A percentile compares a stretch with the other conserved stretches of the same genome.
These are phyloP conservation scores for Coemansia sp. DNA, from an alignment of 192 early-diverging fungal genomes.

Conservation along the genomic window DNA sequence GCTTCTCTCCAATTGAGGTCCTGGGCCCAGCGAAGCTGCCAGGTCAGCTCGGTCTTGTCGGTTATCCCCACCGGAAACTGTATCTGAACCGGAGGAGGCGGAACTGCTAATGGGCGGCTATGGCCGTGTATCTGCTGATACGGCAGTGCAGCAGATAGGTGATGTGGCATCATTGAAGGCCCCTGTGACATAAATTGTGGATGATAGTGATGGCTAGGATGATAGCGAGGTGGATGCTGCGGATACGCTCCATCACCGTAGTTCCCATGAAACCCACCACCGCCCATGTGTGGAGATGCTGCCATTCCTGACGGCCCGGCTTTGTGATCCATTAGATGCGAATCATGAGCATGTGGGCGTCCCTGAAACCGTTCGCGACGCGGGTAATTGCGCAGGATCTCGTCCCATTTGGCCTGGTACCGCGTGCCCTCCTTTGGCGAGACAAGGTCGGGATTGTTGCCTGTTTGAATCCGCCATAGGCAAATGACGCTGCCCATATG, in stretches of 20 bases:
- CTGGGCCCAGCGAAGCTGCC: constrained; percentile 45
- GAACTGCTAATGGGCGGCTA: background rate
- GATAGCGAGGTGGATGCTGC: background rate
- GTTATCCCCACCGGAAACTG: constrained; percentile 20
- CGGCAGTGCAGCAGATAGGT: background rate
- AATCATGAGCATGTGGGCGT: constrained; percentile 10
- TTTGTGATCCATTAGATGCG: background rate
- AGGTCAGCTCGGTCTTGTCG: constrained; percentile 36
- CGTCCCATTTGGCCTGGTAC: constrained; percentile 55
- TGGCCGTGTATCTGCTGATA: constrained; percentile 7
- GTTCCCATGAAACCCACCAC: background rate
- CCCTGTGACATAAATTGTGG: constrained; percentile 6
- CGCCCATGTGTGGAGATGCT: constrained; percentile 4
- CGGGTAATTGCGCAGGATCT: constrained; percentile 48
- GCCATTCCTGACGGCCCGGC: constrained; percentile 16
- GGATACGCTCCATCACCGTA: constrained; percentile 5
- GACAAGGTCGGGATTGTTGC: constrained; percentile 43
- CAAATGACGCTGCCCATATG: constrained; percentile 54
- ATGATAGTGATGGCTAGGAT: constrained; percentile 11
- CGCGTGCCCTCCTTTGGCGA: constrained; percentile 53
- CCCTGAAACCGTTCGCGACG: constrained; percentile 39
- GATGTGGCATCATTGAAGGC: constrained; percentile 5
- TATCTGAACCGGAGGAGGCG: constrained; percentile 9
- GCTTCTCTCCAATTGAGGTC: constrained; percentile 19
- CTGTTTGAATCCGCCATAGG: constrained; percentile 52